These are phyloP conservation scores for Rhodosporidiobolus sp. DNA, from an alignment of 768 basidiomycete genomes.

Conservation along the genomic window DNA sequence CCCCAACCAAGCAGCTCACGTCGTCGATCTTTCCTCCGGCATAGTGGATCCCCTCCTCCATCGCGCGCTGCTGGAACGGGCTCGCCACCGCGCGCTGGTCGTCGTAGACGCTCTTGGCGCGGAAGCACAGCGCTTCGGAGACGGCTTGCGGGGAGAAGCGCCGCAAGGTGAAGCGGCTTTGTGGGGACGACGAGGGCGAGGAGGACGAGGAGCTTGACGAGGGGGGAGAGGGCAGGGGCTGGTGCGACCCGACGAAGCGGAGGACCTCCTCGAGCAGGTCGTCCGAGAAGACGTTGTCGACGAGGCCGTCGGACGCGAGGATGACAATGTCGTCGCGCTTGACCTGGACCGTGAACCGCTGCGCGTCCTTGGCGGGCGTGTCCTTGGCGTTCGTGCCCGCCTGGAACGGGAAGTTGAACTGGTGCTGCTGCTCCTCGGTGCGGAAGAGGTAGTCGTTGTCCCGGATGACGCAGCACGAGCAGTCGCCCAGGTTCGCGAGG, in stretches of 20 bases:
- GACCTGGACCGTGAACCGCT: conserved; percentile 55
- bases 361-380: conserved; percentile 63
- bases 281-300: conserved; percentile 84
- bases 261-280: conserved; percentile 71
- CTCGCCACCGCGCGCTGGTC: conserved; percentile 43
- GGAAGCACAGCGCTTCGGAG: conserved; percentile 70
- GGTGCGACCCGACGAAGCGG: conserved; percentile 32
- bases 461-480: conserved; percentile 73
- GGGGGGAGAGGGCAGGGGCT: conserved; percentile 13
- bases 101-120: conserved; percentile 69
- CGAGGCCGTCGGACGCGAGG: conserved; percentile 74
- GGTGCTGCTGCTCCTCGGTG: conserved; percentile 91
- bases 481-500: conserved; percentile 82
- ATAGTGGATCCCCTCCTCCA: conserved; percentile 44
- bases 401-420: conserved; percentile 65
- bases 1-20: conserved; percentile 37
- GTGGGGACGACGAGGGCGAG: not conserved
- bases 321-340: conserved; percentile 58
- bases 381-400: conserved; percentile 64
- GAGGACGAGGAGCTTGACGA: conserved; percentile 16
- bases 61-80: conserved; percentile 45
- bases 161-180: conserved; percentile 53
- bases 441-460: conserved; percentile 72
- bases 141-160: conserved; percentile 42
- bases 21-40: conserved; percentile 44